Conservation (phyloP, 2,329 filamentous ascomycete species). For the Sclerotinia trifoliorum region DNA sequence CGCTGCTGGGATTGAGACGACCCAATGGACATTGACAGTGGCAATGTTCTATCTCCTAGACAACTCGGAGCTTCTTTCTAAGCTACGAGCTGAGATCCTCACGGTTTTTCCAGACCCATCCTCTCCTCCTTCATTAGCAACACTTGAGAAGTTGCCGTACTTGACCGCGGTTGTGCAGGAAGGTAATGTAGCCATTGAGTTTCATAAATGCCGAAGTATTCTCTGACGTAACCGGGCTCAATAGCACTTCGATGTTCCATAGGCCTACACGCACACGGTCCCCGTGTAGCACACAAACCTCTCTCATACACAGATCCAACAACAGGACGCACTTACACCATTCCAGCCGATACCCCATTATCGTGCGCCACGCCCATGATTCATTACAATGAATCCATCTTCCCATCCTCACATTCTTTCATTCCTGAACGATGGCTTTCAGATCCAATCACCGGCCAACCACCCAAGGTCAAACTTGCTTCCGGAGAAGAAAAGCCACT, state of each 20-base stretch:
- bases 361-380: conserved; percentile 43
- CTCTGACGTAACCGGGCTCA: neutral
- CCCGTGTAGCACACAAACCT: conserved; percentile 34
- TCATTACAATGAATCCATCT: conserved; percentile 44
- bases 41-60: conserved; percentile 43
- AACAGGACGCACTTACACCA: conserved; percentile 24
- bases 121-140: conserved; percentile 26
- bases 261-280: conserved; percentile 37
- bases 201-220: too few relatives aligned
- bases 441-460: conserved; percentile 5
- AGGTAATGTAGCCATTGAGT: conserved; percentile 24
- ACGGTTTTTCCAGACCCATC: conserved; percentile 12
- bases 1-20: conserved; percentile 44
- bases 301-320: conserved; percentile 25
- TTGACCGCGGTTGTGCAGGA: conserved; percentile 41
- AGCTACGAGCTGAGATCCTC: conserved; percentile 42
- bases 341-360: conserved; percentile 41
- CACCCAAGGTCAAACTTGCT: conserved; percentile 3
- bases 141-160: conserved; percentile 38
- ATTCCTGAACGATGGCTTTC: conserved; percentile 46
- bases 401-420: conserved; percentile 43
- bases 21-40: conserved; percentile 39
- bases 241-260: conserved; percentile 37
- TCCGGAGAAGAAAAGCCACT: conserved; percentile 12
- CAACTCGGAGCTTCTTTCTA: conserved; percentile 37